phyloP scores from a whole-genome alignment of 2,329 filamentous ascomycete species.

The Septoria petroselini region DNA sequence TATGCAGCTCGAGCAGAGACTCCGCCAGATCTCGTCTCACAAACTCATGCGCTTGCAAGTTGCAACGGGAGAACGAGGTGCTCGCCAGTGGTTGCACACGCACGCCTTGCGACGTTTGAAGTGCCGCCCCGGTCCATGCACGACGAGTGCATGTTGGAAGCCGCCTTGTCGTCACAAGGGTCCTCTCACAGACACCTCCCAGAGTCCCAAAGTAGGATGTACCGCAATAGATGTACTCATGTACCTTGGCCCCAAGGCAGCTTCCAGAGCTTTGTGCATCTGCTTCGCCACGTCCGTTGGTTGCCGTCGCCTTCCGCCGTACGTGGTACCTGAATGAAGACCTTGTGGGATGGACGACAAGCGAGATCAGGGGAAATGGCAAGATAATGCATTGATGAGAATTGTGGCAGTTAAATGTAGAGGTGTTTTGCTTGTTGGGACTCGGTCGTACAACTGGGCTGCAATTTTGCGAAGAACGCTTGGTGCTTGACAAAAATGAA shows the following conservation, averaged over 20 bases:
- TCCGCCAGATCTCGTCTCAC: not conserved
- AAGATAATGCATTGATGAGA: too few species aligned
- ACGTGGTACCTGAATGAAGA: not conserved
- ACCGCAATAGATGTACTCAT: slow-evolving; percentile 1
- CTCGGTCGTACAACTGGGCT: too few species aligned
- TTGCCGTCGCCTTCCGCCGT: not conserved
- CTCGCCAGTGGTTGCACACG: not conserved
- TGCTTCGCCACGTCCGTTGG: not conserved
- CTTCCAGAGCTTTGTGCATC: not conserved
- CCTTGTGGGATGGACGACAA: not conserved
- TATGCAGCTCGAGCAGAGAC: not conserved
- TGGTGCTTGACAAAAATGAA: too few species aligned
- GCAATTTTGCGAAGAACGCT: too few species aligned
- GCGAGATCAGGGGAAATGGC: not conserved
- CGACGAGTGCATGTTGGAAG: slow-evolving; percentile 7
- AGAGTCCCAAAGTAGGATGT: slow-evolving; percentile 8
- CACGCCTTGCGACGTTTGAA: slow-evolving; percentile 6
- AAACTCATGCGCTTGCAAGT: too few species aligned
- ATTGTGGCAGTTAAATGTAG: not conserved
- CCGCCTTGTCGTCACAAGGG: slow-evolving; percentile 11
- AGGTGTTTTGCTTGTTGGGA: too few species aligned
- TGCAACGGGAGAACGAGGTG: too few species aligned
- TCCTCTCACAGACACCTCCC: not conserved
- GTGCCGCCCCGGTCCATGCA: slow-evolving; percentile 12
- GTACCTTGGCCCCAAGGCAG: not conserved